These are phyloP conservation scores for Linum tenue DNA, from an alignment of 345 rosid genomes.

Conservation along the genomic window DNA sequence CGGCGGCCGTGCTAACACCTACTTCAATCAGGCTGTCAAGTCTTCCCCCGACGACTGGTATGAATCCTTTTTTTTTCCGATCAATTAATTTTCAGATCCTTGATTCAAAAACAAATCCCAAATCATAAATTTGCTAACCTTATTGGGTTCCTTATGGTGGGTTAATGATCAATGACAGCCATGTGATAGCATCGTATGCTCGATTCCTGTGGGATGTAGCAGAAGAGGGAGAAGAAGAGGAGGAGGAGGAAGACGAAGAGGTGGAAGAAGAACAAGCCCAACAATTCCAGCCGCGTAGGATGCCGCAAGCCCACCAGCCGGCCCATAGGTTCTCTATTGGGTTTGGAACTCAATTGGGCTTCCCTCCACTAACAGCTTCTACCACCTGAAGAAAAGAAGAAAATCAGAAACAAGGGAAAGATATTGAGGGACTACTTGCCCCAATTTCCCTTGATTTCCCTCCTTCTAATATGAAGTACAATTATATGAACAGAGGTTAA, in stretches of 20 bases:
- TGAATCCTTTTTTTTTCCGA: background rate
- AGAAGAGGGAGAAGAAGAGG: conserved; percentile 22
- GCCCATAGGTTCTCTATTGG: background rate
- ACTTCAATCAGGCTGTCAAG: conserved; percentile 39
- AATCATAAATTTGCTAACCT: too few relatives aligned
- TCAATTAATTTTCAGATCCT: background rate
- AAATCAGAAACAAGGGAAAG: background rate
- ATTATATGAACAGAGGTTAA: too few relatives aligned
- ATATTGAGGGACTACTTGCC: background rate
- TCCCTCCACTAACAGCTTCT: background rate
- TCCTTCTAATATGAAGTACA: too few relatives aligned
- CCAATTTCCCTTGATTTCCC: too few relatives aligned
- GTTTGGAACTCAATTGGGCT: conserved; percentile 14
- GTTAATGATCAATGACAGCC: conserved; percentile 17
- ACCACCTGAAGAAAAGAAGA: background rate
- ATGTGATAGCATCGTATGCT: conserved; percentile 43
- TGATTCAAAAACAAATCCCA: too few relatives aligned
- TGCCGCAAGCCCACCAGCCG: background rate
- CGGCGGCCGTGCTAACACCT: conserved; percentile 33
- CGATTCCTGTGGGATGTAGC: conserved; percentile 38
- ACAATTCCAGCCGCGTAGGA: background rate
- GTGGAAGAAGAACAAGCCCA: background rate
- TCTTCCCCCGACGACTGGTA: conserved; percentile 47
- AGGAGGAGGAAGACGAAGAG: background rate
- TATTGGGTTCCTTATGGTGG: too few relatives aligned